Evolutionary conservation across 768 basidiomycete genomes (phyloP).

Genomic region (Amanita rubescens): DNA sequence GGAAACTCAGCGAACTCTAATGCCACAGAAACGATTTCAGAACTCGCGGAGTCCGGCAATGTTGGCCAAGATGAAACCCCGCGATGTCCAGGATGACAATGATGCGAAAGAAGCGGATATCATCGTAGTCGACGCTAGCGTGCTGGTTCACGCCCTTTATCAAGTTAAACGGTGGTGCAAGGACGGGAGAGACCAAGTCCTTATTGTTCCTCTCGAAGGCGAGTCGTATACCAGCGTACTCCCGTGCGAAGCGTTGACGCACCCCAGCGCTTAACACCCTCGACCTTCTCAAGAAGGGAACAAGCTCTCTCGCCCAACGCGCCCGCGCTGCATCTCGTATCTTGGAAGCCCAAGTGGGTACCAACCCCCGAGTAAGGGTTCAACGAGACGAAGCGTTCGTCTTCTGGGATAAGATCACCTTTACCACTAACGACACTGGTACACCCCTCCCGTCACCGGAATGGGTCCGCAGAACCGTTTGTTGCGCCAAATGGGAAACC

Average conservation of each 20-base stretch:
- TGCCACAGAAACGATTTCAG: conserved; percentile 5
- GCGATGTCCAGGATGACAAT: too few relatives aligned
- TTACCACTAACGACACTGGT: conserved; percentile 33
- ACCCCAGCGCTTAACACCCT: conserved; percentile 89
- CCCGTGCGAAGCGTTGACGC: conserved; percentile 31
- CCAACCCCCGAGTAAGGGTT: conserved; percentile 73
- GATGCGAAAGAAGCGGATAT: too few relatives aligned
- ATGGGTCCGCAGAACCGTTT: conserved; percentile 80
- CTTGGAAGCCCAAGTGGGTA: conserved; percentile 81
- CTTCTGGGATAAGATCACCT: conserved; percentile 67
- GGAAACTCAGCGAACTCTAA: conserved; percentile 21
- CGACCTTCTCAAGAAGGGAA: conserved; percentile 89
- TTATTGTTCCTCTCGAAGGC: conserved; percentile 90
- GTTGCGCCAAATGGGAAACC: conserved; percentile 72
- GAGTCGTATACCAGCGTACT: conserved; percentile 15
- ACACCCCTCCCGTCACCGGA: conserved; percentile 49
- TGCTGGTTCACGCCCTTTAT: conserved; percentile 68
- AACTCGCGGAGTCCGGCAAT: too few relatives aligned
- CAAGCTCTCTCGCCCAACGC: conserved; percentile 65
- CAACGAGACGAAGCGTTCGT: conserved; percentile 81
- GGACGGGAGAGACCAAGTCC: conserved; percentile 66
- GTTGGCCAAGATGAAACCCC: too few relatives aligned
- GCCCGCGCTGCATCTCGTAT: conserved; percentile 86
- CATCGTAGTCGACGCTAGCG: conserved; percentile 75
- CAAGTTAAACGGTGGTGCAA: conserved; percentile 80